phyloP scores from a whole-genome alignment of 2,329 filamentous ascomycete genomes.

The Echinosphaeria canescens region DNA sequence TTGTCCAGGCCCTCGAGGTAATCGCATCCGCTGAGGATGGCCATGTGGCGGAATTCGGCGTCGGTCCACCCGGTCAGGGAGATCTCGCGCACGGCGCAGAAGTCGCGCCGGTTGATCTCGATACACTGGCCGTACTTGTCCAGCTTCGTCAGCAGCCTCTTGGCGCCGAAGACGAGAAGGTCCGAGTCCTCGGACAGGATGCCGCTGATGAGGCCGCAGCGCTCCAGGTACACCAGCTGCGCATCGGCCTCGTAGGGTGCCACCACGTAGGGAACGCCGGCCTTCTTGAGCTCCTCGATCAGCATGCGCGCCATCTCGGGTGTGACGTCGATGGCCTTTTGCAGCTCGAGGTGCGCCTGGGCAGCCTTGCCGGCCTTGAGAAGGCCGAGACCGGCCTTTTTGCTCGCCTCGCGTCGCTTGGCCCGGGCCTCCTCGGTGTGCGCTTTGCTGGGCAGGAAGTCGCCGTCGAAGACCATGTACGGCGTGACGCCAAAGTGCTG shows the following conservation, averaged over 20 bases:
- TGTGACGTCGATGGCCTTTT: constrained; percentile 90
- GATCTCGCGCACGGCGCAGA: constrained; percentile 71
- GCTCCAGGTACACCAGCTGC: constrained; percentile 89
- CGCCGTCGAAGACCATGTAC: constrained; percentile 90
- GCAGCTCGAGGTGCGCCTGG: constrained; percentile 68
- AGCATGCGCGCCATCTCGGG: constrained; percentile 84
- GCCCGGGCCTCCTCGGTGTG: constrained; percentile 61
- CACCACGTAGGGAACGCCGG: constrained; percentile 68
- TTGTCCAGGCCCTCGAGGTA: constrained; percentile 74
- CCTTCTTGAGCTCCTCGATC: constrained; percentile 76
- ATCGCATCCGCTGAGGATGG: constrained; percentile 89
- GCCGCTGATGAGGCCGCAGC: constrained; percentile 60
- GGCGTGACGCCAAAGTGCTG: constrained; percentile 86
- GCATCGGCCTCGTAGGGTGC: constrained; percentile 95
- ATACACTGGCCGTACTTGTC: constrained; percentile 87
- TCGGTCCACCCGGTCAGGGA: constrained; percentile 87
- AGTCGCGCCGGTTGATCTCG: constrained; percentile 77
- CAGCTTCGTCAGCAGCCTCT: constrained; percentile 76
- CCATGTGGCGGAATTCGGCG: constrained; percentile 80
- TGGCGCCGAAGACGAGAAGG: constrained; percentile 83
- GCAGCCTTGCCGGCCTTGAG: constrained; percentile 61
- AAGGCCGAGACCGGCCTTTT: constrained; percentile 53
- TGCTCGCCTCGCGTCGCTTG: constrained; percentile 58
- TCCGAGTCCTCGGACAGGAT: constrained; percentile 96
- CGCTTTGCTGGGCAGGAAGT: constrained; percentile 84